Conservation (phyloP, 441 rosid genomes). For the Macaranga tanarius region DNA sequence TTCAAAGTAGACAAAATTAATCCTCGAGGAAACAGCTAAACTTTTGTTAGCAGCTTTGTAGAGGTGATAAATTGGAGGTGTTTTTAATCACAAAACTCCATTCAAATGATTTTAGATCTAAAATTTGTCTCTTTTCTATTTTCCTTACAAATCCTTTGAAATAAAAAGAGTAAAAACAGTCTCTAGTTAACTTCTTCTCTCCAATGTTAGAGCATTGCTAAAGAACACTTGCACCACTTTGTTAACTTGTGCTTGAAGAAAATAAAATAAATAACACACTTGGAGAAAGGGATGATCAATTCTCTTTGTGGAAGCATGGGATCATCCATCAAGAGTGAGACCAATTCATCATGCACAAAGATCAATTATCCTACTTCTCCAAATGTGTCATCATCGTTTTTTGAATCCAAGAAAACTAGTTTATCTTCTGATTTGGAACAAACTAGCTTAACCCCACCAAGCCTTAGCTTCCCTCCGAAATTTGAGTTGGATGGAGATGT, state of each 20-base stretch:
- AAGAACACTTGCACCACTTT: conserved; percentile 7
- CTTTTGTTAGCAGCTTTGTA: background rate
- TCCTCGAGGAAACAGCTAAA: conserved; percentile 27
- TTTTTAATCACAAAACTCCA: conserved; percentile 24
- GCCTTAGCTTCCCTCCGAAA: conserved; percentile 48
- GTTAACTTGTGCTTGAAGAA: background rate
- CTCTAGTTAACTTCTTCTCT: conserved; percentile 1
- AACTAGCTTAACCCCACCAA: conserved; percentile 40
- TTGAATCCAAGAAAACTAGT: conserved; percentile 31
- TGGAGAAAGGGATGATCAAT: conserved; percentile 30
- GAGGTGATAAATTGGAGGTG: conserved; percentile 12
- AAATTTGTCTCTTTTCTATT: conserved; percentile 24
- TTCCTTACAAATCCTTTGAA: conserved; percentile 15
- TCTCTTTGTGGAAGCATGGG: conserved; percentile 44
- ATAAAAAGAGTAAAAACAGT: conserved; percentile 25
- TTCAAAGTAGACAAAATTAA: conserved; percentile 26
- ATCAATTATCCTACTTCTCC: conserved; percentile 32
- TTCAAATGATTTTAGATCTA: conserved; percentile 13
- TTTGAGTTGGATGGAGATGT: conserved; percentile 48
- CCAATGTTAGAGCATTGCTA: background rate
- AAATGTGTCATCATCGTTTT: conserved; percentile 28
- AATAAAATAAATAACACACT: background rate
- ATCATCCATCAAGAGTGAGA: conserved; percentile 39
- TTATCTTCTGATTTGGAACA: conserved; percentile 36
- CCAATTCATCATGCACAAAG: conserved; percentile 22